Base-by-base conservation (phyloP, 2,329 filamentous ascomycete genomes). In the Xylariaceae sp. region DNA sequence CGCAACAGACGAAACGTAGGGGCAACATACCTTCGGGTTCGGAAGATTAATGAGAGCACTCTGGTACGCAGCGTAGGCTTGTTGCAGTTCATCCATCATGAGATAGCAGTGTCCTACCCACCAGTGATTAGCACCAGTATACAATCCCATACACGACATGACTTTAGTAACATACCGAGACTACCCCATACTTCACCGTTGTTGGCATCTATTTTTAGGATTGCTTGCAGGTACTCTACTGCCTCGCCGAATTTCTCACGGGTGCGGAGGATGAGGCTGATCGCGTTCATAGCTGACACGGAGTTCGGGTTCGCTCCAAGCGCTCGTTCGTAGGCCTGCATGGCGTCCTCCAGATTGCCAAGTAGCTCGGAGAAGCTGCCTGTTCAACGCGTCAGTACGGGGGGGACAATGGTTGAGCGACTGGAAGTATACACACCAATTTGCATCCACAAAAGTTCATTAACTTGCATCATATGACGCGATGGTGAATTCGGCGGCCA, bases 121-220 rank as follows among this genome's bases (percentile, higher is more conserved):
- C 39, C 59, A 59, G 64, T 44, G 66, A 61, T 45, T 45, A 15
- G 12, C 43, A 7, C 46, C 48, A 15, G 12, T 9, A 44, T 22
- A 32, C 14, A 36, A 14, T 31, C 17, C 38, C 18, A 41, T 22
- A 4, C 22, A 7, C 22, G 22, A 27, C 22, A 27, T 27, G 4
- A 27, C 4, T 27, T 27, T 27, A 27, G 22, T 9, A 19, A 47
- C 81, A 57, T 77, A 94, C 89, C 92, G 30, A 97, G 77, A 66
- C 90, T 96, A 42, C 92, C 92, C 94, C 92, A 97, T 40, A 94
- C 90, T 69, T 97, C 94, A 51, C 94, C 94, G 66, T 95, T 96
- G 58, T 83, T 86, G 33, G 77, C 81, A 58, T 99, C 94, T 22
- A 97, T 77, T 71, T 96, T 95, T 47, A 96, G 73, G 52, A 97